phyloP scores from a whole-genome alignment of 1,284 basidiomycete species.

The Ustilago sp. region DNA sequence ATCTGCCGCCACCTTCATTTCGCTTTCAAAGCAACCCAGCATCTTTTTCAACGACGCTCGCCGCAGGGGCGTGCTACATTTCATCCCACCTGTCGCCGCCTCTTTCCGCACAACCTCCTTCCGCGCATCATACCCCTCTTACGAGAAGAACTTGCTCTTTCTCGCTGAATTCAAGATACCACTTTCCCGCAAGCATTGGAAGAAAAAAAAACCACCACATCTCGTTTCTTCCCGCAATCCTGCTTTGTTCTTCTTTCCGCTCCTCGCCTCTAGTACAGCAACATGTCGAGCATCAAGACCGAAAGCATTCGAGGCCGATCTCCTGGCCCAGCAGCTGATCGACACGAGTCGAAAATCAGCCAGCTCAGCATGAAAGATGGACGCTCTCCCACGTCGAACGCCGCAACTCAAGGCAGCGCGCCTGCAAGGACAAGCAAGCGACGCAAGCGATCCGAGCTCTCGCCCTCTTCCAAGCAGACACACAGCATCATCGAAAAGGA shows the following conservation, averaged over 20 bases:
- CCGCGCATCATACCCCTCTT: slow-evolving; percentile 23
- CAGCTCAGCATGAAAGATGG: slow-evolving; percentile 23
- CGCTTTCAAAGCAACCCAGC: slow-evolving; percentile 2
- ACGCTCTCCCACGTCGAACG: slow-evolving; percentile 10
- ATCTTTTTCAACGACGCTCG: neutral
- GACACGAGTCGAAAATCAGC: slow-evolving; percentile 28
- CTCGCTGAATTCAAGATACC: slow-evolving; percentile 8
- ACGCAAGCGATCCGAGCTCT: slow-evolving; percentile 45
- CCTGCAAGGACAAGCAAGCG: slow-evolving; percentile 40
- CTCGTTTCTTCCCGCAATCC: neutral
- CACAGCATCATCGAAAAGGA: slow-evolving; percentile 56
- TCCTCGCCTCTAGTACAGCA: neutral
- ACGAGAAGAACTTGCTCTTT: slow-evolving; percentile 17
- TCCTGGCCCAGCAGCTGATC: slow-evolving; percentile 38
- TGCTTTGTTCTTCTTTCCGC: slow-evolving; percentile 1
- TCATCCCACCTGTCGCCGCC: slow-evolving; percentile 4
- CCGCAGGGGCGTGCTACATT: slow-evolving; percentile 1
- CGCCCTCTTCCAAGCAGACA: slow-evolving; percentile 46
- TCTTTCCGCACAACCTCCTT: slow-evolving; percentile 5
- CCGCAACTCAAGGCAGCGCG: slow-evolving; percentile 1
- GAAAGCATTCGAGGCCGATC: slow-evolving; percentile 35
- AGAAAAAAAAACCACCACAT: neutral
- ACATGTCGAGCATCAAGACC: slow-evolving; percentile 32
- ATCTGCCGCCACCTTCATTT: slow-evolving; percentile 16
- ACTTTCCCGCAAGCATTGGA: slow-evolving; percentile 8